Evolutionary conservation across 768 basidiomycete species (phyloP).

Genomic region (Rhodotorula toruloides): DNA sequence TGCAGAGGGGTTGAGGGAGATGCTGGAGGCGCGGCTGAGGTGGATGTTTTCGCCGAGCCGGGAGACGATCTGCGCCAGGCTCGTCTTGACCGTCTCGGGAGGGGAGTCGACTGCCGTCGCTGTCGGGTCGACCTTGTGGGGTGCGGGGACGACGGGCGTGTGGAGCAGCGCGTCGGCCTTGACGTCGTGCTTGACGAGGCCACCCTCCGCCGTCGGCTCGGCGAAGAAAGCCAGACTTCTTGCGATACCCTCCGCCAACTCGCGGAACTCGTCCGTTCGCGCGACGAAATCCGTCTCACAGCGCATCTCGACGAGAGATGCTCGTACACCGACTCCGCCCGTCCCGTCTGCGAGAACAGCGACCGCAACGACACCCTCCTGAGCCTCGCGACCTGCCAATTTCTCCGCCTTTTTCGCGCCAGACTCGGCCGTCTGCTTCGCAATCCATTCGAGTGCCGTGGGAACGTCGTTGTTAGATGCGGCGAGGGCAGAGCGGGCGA

Average conservation of each 20-base stretch:
- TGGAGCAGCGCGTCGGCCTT: slow-evolving; percentile 18
- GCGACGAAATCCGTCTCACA: slow-evolving; percentile 98
- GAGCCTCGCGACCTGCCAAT: slow-evolving; percentile 65
- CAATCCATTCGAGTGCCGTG: slow-evolving; percentile 72
- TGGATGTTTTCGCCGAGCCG: slow-evolving; percentile 48
- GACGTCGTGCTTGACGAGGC: slow-evolving; percentile 21
- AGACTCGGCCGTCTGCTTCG: slow-evolving; percentile 63
- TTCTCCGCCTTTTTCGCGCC: slow-evolving; percentile 79
- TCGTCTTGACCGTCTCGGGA: slow-evolving; percentile 25
- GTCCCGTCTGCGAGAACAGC: slow-evolving; percentile 63
- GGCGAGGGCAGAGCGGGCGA: slow-evolving; percentile 79
- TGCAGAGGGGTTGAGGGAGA: slow-evolving; percentile 42
- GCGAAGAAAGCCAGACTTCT: slow-evolving; percentile 61
- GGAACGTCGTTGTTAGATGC: slow-evolving; percentile 68
- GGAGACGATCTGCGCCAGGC: slow-evolving; percentile 36
- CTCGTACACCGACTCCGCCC: slow-evolving; percentile 58
- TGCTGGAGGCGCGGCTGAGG: slow-evolving; percentile 46
- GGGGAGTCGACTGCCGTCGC: background rate
- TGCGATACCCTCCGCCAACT: slow-evolving; percentile 70
- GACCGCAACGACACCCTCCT: slow-evolving; percentile 74
- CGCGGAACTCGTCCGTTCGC: slow-evolving; percentile 71
- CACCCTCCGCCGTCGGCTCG: slow-evolving; percentile 50
- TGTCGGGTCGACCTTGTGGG: slow-evolving; percentile 20
- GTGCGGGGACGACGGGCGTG: slow-evolving; percentile 34
- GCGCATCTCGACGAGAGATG: slow-evolving; percentile 83